Conservation (phyloP, 345 rosid genomes). For the Citrus sp. region DNA sequence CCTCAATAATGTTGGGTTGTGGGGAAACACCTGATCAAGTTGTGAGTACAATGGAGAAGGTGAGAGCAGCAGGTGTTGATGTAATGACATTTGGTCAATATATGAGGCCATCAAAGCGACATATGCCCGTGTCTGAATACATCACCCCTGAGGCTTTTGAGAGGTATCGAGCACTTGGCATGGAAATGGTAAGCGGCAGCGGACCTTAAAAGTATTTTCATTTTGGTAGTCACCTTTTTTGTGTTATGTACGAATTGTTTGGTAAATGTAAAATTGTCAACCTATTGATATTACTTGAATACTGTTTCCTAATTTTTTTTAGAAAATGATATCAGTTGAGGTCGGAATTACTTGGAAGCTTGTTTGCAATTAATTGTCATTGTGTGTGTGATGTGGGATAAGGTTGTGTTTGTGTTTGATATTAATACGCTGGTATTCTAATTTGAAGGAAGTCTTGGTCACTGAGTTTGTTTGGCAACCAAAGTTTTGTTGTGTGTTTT, state of each 20-base stretch:
- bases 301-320: too few relatives aligned
- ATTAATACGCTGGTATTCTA: too few relatives aligned
- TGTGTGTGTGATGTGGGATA: too few relatives aligned
- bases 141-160: slow-evolving; percentile 94
- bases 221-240: background rate
- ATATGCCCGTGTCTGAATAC: slow-evolving; percentile 94
- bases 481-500: background rate
- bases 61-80: slow-evolving; percentile 93
- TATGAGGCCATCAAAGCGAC: slow-evolving; percentile 98
- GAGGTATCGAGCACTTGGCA: slow-evolving; percentile 73
- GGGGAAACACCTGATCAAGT: slow-evolving; percentile 99
- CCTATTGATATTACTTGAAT: too few relatives aligned
- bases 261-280: background rate
- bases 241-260: background rate
- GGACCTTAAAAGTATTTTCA: background rate
- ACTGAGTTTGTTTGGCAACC: background rate
- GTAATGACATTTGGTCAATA: slow-evolving; percentile 99
- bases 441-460: background rate
- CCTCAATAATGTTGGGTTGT: slow-evolving; percentile 95
- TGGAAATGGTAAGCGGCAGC: slow-evolving; percentile 79
- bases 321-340: too few relatives aligned
- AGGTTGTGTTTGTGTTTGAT: too few relatives aligned
- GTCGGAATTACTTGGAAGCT: too few relatives aligned
- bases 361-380: too few relatives aligned
- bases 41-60: slow-evolving; percentile 87